Base-by-base conservation (phyloP, 2,329 filamentous ascomycete species). In the Xylogone sp. region DNA sequence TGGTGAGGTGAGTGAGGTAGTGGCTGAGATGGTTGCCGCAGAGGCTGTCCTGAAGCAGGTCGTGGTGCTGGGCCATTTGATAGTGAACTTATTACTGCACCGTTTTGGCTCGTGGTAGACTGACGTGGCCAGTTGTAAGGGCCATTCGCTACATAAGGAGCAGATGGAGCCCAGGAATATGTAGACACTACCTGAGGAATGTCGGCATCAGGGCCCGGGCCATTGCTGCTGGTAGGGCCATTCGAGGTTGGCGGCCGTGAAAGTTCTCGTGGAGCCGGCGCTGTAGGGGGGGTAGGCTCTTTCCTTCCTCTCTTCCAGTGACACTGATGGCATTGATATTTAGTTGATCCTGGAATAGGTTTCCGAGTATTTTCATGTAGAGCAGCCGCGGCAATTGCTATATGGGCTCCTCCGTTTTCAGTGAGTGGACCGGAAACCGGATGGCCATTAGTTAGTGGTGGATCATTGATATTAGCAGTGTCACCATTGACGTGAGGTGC, bases 281-380 rank as follows among this genome's bases (percentile, higher is more conserved):
- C 9, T 18, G 49, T 8, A 21, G 47, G 19, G 27, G 51, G 31
- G 16, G 49, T 51, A n/a, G 59, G 52, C 42, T 63, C 56, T 53
- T 59, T 67, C 34, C 55, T 56, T 18, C 69, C 66, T 63, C 81
- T 85, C 57, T 71, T 77, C 57, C 73, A 65, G 59, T 79, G 75
- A 56, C 88, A 92, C 66, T 89, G 88, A 69, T 92, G 88, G 61
- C 88, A 92, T 67, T 90, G 86, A 57, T 82, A 86, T 55, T 76
- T 78, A 24, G 78, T 73, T 58, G 59, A 46, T 42, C 48, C 46
- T 21, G 24, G 20, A 19, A 53, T 47, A 8, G 59, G 48, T 18
- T 56, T 47, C 39, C 55, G 54, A 10, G 52, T 56, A 42, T 59
- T 68, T 60, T 56, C 60, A 51, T 61, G 56, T 21, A 68, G 48